These are phyloP conservation scores for Phlebopus sp. DNA, from an alignment of 1,284 basidiomycete genomes.

Conservation along the genomic window DNA sequence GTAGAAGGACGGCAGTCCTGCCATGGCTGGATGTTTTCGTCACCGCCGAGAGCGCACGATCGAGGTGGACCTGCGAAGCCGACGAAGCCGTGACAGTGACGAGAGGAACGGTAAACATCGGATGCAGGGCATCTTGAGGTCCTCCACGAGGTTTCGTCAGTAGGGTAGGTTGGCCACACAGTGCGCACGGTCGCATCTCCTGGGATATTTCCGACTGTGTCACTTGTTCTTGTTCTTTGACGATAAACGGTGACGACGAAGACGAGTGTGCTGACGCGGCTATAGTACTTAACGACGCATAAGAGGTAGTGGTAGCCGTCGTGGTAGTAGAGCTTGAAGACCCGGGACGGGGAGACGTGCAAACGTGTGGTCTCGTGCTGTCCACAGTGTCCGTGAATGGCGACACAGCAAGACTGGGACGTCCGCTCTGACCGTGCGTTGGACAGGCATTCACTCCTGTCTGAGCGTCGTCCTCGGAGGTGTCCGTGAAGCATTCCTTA, in stretches of 20 bases:
- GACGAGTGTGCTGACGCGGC: slow-evolving; percentile 16
- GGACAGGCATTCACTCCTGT: background rate
- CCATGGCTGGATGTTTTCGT: background rate
- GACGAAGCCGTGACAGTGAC: slow-evolving; percentile 20
- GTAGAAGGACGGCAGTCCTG: background rate
- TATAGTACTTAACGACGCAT: slow-evolving; percentile 23
- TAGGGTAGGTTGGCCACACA: slow-evolving; percentile 20
- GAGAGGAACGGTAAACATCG: slow-evolving; percentile 31
- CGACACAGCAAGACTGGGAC: background rate
- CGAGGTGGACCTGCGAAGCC: slow-evolving; percentile 1
- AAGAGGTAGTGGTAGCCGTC: slow-evolving; percentile 21
- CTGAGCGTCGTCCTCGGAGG: slow-evolving; percentile 16
- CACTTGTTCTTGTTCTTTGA: background rate
- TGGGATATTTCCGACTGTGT: background rate
- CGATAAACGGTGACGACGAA: slow-evolving; percentile 9
- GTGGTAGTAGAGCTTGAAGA: slow-evolving; percentile 21
- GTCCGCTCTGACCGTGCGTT: background rate
- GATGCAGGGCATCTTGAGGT: slow-evolving; percentile 16
- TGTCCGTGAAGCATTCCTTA: slow-evolving; percentile 20
- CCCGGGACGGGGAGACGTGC: slow-evolving; percentile 16
- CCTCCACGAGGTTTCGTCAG: background rate
- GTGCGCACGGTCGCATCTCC: slow-evolving; percentile 6
- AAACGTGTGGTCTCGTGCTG: slow-evolving; percentile 2
- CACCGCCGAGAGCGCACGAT: background rate
- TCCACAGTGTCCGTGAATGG: slow-evolving; percentile 7